Evolutionary conservation across 345 rosid genomes (phyloP).

Genomic region (Sonneratia alba): DNA sequence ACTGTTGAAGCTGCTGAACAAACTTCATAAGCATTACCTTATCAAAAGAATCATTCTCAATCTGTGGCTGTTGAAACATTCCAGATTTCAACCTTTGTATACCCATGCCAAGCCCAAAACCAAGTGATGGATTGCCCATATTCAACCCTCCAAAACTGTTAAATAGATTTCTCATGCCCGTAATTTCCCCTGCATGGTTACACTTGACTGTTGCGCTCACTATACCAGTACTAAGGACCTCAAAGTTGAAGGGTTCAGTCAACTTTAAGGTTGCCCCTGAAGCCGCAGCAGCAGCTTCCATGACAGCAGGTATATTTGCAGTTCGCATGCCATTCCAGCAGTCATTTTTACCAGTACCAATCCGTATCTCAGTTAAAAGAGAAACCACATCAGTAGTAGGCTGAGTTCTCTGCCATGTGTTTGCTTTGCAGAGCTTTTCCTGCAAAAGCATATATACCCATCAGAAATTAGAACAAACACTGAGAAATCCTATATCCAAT

Average conservation of each 20-base stretch:
- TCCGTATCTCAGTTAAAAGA: conserved; percentile 88
- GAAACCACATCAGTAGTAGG: conserved; percentile 85
- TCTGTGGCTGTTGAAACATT: conserved; percentile 58
- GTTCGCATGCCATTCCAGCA: conserved; percentile 77
- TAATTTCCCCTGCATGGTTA: conserved; percentile 97
- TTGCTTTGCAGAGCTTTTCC: conserved; percentile 98
- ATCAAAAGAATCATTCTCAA: conserved; percentile 80
- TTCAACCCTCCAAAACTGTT: conserved; percentile 95
- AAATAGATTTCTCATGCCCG: conserved; percentile 96
- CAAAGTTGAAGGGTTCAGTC: conserved; percentile 82
- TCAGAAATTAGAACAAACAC: not conserved
- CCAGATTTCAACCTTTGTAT: conserved; percentile 86
- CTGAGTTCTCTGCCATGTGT: conserved; percentile 90
- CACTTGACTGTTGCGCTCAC: conserved; percentile 96
- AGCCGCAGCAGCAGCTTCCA: conserved; percentile 99
- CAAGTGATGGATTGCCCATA: conserved; percentile 36
- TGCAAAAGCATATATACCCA: conserved; percentile 16
- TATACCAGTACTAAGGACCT: conserved; percentile 89
- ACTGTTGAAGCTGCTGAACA: conserved; percentile 87
- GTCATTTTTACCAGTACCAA: conserved; percentile 88
- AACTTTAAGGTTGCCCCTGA: conserved; percentile 86
- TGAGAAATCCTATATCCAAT: not conserved
- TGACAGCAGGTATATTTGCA: conserved; percentile 95
- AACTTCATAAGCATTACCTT: conserved; percentile 77
- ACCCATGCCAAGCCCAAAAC: conserved; percentile 31